Conservation (phyloP, 352 stramenopile genomes). For the Nothophytophthora sp. region DNA sequence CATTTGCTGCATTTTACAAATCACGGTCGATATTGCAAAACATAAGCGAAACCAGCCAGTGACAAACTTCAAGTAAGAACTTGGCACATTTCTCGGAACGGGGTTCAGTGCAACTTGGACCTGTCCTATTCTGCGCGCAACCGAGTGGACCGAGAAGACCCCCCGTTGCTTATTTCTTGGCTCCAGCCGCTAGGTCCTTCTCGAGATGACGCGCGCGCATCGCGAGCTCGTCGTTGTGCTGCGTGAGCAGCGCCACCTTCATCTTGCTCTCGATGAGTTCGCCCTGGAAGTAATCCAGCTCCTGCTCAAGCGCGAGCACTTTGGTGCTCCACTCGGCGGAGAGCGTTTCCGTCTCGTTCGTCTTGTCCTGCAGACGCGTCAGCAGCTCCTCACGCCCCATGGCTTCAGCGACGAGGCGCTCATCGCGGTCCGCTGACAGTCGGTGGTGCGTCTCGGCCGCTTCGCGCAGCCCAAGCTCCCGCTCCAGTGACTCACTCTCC, state of each 20-base stretch:
- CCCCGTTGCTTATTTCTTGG: constrained; percentile 14
- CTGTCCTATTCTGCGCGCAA: too few relatives aligned
- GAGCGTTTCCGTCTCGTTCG: constrained; percentile 30
- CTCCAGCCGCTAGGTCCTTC: constrained; percentile 40
- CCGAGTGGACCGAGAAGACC: too few relatives aligned
- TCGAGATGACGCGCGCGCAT: constrained; percentile 67
- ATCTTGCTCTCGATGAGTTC: constrained; percentile 87
- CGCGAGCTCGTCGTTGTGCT: constrained; percentile 71
- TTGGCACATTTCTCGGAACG: too few relatives aligned
- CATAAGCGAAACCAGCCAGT: too few relatives aligned
- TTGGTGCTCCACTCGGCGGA: constrained; percentile 36
- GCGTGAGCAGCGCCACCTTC: constrained; percentile 72
- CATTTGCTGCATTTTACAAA: too few relatives aligned
- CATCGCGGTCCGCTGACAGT: constrained; percentile 38
- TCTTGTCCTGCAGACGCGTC: constrained; percentile 39
- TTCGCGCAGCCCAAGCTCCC: constrained; percentile 41
- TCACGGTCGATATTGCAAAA: too few relatives aligned
- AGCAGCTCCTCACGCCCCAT: constrained; percentile 61
- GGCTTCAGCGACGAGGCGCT: constrained; percentile 39
- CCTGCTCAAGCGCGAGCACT: constrained; percentile 56
- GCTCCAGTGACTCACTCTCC: constrained; percentile 51
- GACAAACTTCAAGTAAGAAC: too few relatives aligned
- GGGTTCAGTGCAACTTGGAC: too few relatives aligned
- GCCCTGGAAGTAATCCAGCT: constrained; percentile 84
- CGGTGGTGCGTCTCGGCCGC: constrained; percentile 46